Percentiles rank a stretch among this genome's conserved stretches.
Conservation (phyloP, 371 early-diverging fungal species). For the Mortierella sp. region DNA sequence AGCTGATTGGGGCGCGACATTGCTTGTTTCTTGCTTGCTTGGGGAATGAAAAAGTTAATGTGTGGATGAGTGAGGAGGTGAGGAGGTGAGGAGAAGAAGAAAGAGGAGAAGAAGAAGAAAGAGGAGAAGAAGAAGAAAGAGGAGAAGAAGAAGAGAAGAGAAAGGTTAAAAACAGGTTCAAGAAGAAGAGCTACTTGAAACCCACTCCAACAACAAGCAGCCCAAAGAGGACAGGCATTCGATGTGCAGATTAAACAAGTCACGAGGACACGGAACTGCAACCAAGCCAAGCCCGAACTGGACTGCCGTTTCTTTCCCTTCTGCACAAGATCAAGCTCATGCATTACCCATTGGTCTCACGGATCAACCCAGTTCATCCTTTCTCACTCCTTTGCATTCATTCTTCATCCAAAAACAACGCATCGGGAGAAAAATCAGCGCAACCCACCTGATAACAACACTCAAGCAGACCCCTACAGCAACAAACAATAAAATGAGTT, state of each 20-base stretch:
- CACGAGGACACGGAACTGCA: conserved; percentile 6
- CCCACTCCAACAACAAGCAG: not conserved
- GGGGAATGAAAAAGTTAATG: conserved; percentile 28
- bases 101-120: not conserved
- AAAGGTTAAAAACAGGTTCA: not conserved
- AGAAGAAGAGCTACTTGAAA: not conserved
- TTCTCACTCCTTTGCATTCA: conserved; percentile 66
- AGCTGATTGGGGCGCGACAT: conserved; percentile 39
- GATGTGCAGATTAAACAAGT: not conserved
- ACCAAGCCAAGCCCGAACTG: not conserved
- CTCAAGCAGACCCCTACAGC: not conserved
- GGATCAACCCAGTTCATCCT: conserved; percentile 90
- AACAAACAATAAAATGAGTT: conserved; percentile 60
- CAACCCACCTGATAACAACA: conserved; percentile 60
- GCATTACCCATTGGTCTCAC: not conserved
- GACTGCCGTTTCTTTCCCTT: conserved; percentile 8
- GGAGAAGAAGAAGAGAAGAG: not conserved
- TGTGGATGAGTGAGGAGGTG: not conserved
- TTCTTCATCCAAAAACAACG: not conserved
- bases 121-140: not conserved
- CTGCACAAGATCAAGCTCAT: not conserved
- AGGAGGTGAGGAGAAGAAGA: not conserved
- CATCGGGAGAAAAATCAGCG: conserved; percentile 20
- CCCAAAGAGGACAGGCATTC: not conserved
- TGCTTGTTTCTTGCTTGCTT: conserved; percentile 11